These are phyloP conservation scores for Mesotaenium endlicherianum DNA, from an alignment of 139 green algal species.

Conservation along the genomic window DNA sequence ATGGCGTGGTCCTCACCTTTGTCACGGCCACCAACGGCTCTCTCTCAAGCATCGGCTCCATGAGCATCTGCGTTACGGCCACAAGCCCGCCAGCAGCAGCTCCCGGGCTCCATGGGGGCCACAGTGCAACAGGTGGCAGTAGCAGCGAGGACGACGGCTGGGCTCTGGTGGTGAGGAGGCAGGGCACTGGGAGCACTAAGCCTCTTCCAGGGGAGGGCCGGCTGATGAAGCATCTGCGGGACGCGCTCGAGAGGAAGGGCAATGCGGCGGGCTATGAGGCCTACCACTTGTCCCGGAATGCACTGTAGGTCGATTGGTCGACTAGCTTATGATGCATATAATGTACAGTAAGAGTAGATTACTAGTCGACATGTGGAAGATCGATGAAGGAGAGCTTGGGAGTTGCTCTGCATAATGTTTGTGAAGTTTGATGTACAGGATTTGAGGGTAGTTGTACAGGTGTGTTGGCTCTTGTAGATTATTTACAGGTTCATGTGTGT, in stretches of 20 bases:
- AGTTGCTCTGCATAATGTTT: no score
- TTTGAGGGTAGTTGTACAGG: no score
- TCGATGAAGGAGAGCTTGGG: no score
- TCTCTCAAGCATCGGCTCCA: not conserved
- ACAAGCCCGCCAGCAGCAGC: not conserved
- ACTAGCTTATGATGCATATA: no score
- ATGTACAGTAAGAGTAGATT: no score
- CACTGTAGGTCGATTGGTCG: no score
- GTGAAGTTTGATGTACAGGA: no score
- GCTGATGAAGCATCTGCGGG: slow-evolving; percentile 4
- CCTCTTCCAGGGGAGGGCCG: not conserved
- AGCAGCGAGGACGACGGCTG: not conserved
- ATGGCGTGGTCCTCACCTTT: not conserved
- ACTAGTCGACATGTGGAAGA: no score
- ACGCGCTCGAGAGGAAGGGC: not conserved
- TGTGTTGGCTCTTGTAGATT: no score
- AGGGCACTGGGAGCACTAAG: not conserved
- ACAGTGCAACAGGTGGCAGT: not conserved
- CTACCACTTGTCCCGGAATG: slow-evolving; percentile 1
- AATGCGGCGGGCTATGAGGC: slow-evolving; percentile 6
- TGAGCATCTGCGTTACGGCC: not conserved
- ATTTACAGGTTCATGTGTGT: no score
- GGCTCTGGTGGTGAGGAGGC: not conserved
- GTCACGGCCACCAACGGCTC: not conserved
- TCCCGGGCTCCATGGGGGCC: not conserved